Evolutionary conservation across 2,329 filamentous ascomycete genomes (phyloP).

Genomic region (Neurospora sp.): DNA sequence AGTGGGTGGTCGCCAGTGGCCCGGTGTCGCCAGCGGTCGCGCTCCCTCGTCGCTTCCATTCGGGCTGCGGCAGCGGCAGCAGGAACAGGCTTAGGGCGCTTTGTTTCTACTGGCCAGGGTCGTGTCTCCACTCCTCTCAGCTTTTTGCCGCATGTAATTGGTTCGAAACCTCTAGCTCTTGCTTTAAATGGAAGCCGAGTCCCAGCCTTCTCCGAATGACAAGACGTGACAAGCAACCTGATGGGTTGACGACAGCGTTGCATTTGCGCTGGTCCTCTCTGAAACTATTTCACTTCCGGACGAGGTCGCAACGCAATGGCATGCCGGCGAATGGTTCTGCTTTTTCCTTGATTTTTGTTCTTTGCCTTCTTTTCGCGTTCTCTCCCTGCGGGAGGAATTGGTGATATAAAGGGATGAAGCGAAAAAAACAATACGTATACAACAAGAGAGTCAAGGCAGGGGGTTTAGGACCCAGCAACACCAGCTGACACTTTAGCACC

Average conservation of each 20-base stretch:
- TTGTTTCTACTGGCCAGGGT: conserved; percentile 12
- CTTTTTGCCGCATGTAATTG: conserved; percentile 9
- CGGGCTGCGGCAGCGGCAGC: conserved; percentile 5
- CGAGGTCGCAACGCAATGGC: background rate
- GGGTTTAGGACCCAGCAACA: background rate
- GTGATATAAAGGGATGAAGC: background rate
- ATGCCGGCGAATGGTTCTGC: background rate
- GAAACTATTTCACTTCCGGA: background rate
- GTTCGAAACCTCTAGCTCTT: conserved; percentile 5
- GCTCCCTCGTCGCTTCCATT: background rate
- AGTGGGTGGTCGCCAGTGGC: background rate
- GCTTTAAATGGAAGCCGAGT: conserved; percentile 10
- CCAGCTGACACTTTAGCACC: background rate
- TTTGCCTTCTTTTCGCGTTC: background rate
- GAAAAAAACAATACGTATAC: background rate
- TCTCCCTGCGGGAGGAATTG: background rate
- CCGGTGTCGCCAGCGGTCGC: background rate
- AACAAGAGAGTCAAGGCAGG: background rate
- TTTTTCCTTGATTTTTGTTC: background rate
- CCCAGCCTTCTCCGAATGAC: conserved; percentile 18
- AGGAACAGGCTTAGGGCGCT: conserved; percentile 17
- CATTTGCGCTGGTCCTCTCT: background rate
- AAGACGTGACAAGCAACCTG: conserved; percentile 2
- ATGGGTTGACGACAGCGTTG: background rate
- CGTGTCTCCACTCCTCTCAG: conserved; percentile 8